Evolutionary conservation across 352 stramenopile species (phyloP), one percentile per base, ranked within the genome.

Genomic region (Pythium coloratum): DNA sequence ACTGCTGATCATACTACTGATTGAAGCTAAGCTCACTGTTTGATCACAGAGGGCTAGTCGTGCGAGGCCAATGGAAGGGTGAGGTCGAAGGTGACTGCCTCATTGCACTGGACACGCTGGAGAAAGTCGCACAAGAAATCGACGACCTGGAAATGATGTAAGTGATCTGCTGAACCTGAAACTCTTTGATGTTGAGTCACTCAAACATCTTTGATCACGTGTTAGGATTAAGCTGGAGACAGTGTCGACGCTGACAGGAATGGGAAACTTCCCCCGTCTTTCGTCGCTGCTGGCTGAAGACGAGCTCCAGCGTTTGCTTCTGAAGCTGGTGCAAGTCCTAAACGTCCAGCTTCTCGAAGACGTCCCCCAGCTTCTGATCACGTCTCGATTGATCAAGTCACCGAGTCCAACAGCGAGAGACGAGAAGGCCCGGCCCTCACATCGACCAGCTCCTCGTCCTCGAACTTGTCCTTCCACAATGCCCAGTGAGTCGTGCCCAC

Each of bases 101-200:
- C 0, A 73, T 89, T 6, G 59, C 40, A 14, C 47, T 78, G 13
- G 67, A 78, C 0, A 70, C 67, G 20, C 67, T 94, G 0, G 63
- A 75, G 18, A 67, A 78, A 16, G 55, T 90, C 4, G 85, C 85
- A 0, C 82, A 91, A 30, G 75, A 85, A 30, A 73, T 87, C 6
- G 81, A 89, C 26, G 83, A 90, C 40, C 64, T 91, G 0, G 83
- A 91, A 34, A 88, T 89, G 49, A 90, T 90, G 83, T 91, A 71
- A 42, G 80, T 76, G 3, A 12, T 7, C 16, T 16, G 6, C 34
- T 49, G 12, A n/a, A 24, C 30, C 5, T n/a, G 6, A 9, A 51
- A 18, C 4, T 14, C 12, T 12, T 51, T 14, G 13, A 6, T 3
- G 24, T 4, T 24, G 30, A 20, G 2, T 59, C 4, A 44, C 20